A percentile compares a stretch with the other conserved stretches of the same genome.
Conservation (phyloP, 306 rosid genomes). For the Gynostemma pentaphyllum region DNA sequence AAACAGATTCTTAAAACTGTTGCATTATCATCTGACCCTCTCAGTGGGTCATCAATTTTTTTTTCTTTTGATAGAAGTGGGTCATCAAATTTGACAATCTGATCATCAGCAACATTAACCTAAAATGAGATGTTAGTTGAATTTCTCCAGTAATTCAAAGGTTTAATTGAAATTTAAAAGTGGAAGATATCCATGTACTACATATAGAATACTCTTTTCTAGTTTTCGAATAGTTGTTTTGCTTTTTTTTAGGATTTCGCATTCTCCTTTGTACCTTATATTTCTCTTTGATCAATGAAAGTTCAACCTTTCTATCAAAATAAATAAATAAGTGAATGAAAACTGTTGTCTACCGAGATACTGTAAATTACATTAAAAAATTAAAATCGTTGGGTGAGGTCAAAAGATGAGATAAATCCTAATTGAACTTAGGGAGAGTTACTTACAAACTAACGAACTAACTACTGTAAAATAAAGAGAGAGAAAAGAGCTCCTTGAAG, state of each 20-base stretch:
- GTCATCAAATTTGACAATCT: constrained; percentile 41
- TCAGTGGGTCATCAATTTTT: too few relatives aligned
- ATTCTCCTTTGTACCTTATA: too few relatives aligned
- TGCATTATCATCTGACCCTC: constrained; percentile 34
- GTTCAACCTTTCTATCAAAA: too few relatives aligned
- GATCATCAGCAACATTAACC: constrained; percentile 34
- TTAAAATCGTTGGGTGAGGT: too few relatives aligned
- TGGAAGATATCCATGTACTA: too few relatives aligned
- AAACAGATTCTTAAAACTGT: constrained; percentile 13
- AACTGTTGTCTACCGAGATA: too few relatives aligned
- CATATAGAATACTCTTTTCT: too few relatives aligned
- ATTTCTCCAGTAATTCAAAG: neutral
- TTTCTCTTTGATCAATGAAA: too few relatives aligned
- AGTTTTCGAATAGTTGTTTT: too few relatives aligned
- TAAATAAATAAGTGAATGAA: too few relatives aligned
- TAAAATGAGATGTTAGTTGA: constrained; percentile 15
- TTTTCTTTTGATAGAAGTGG: too few relatives aligned
- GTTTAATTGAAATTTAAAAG: neutral
- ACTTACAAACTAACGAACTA: neutral
- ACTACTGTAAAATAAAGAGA: neutral
- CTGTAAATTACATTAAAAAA: neutral
- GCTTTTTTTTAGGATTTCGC: too few relatives aligned
- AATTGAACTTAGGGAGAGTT: neutral
- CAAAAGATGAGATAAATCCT: neutral
- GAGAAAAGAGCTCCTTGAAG: neutral